Conservation (phyloP, 208 protist genomes). For the Phytomonas serpens region DNA sequence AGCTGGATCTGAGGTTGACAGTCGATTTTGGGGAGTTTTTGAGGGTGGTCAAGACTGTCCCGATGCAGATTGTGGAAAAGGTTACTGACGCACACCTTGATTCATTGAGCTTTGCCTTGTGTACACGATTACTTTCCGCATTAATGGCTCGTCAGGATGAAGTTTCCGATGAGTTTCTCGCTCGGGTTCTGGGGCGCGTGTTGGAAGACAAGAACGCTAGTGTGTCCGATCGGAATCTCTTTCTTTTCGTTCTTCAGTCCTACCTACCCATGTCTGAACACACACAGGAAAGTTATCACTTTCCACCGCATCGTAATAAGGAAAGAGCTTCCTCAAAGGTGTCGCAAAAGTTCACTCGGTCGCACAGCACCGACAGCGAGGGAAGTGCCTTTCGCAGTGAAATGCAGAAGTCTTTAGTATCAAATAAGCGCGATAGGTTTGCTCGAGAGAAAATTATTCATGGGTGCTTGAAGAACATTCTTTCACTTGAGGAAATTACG, state of each 20-base stretch:
- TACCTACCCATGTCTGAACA: constrained; percentile 21
- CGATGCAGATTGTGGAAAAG: constrained; percentile 44
- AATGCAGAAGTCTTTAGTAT: background rate
- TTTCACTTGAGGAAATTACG: constrained; percentile 47
- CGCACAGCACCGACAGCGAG: background rate
- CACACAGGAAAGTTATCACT: background rate
- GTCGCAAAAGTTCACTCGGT: background rate
- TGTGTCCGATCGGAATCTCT: constrained; percentile 58
- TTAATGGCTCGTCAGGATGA: constrained; percentile 36
- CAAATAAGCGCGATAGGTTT: background rate
- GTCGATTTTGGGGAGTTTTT: constrained; percentile 64
- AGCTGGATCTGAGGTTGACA: constrained; percentile 33
- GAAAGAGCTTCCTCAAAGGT: background rate
- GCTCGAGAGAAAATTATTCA: constrained; percentile 23
- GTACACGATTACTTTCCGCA: constrained; percentile 53
- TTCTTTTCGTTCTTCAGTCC: constrained; percentile 63
- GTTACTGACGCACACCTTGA: constrained; percentile 47
- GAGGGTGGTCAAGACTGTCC: constrained; percentile 34
- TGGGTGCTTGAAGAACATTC: constrained; percentile 42
- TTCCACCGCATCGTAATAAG: background rate
- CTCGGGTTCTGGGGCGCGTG: constrained; percentile 31
- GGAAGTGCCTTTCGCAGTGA: background rate
- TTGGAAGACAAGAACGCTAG: constrained; percentile 21
- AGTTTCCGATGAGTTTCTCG: constrained; percentile 37
- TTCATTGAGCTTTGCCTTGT: constrained; percentile 47